Conservation (phyloP, 83 land plant genomes). For the Larix sibirica region DNA sequence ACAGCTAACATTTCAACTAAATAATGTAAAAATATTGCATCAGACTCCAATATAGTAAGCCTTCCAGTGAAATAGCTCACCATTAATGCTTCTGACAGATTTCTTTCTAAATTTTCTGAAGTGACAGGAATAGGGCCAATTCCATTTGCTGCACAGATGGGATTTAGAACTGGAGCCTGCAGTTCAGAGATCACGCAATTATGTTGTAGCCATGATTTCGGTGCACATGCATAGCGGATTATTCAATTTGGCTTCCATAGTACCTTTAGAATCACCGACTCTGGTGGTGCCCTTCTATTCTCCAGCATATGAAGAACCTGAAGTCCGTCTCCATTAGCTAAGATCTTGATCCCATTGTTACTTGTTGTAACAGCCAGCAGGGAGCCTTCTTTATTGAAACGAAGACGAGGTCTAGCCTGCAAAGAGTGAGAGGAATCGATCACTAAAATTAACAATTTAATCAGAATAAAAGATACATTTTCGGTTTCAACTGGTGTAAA, state of each 20-base stretch:
- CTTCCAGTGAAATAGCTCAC: no score
- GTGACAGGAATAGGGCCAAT: neutral
- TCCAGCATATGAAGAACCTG: conserved; percentile 49
- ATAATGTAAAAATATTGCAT: no score
- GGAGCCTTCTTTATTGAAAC: conserved; percentile 88
- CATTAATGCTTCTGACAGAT: conserved; percentile 31
- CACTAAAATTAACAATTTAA: no score
- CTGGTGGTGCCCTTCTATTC: conserved; percentile 32
- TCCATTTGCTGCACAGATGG: neutral
- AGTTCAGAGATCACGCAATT: neutral
- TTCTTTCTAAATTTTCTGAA: conserved; percentile 44
- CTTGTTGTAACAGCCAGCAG: conserved; percentile 82
- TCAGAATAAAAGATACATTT: no score
- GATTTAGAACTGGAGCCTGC: neutral
- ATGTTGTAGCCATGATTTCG: neutral
- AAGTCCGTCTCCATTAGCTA: conserved; percentile 77
- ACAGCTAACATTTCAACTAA: no score
- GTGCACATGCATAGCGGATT: neutral
- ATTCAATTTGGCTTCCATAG: neutral
- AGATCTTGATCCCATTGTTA: conserved; percentile 83
- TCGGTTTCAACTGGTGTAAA: no score
- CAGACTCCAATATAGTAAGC: no score
- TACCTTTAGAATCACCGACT: conserved; percentile 30
- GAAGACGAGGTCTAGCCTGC: conserved; percentile 83
- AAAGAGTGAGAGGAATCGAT: neutral